Base-by-base conservation (phyloP, 2,329 filamentous ascomycete species). In the Aplosporella prunicola region DNA sequence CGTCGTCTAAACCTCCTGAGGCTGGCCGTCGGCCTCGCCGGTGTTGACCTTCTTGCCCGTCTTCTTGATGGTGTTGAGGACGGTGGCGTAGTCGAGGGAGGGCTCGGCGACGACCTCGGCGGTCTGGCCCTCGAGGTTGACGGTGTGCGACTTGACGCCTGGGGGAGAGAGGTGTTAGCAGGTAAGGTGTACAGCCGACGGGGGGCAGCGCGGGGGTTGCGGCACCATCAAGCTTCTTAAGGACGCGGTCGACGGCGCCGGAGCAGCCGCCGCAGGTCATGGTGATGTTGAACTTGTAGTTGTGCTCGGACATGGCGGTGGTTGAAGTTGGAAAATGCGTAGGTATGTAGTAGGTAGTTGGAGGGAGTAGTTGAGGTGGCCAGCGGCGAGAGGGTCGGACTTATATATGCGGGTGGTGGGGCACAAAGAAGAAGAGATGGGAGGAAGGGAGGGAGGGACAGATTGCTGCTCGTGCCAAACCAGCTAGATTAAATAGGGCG, bases 211-310 rank as follows among this genome's bases (percentile, higher is more conserved):
- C 45, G 9, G 17, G 35, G 20, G 27, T n/a, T 15, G 9, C 63
- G 75, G 47, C 58, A 93, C 88, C 87, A 14, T 93, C 82, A 2
- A 93, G 78, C 68, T 86, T 94, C 69, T 84, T 89, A 47, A 98
- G 77, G 30, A 95, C 87, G 35, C 87, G 76, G 65, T 93, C 83
- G 29, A 98, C 74, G 49, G 91, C 91, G 55, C 88, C 87, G 30
- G 88, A 95, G 79, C 91, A 98, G 61, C 39, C 39, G 58, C 84
- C 78, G 68, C 91, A 98, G 72, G 71, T 82, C 91, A 98, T 98
- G 64, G 69, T 72, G 62, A 96, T 77, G 64, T 88, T 80, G 72
- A 96, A 96, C 63, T 91, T 85, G 81, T 96, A 96, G 50, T 78
- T 84, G 71, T 94, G 86, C 51, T 81, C 77, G 43, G 58, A 50